Base-by-base conservation (phyloP, 805 yeast species). In the Candida hungchunana region DNA sequence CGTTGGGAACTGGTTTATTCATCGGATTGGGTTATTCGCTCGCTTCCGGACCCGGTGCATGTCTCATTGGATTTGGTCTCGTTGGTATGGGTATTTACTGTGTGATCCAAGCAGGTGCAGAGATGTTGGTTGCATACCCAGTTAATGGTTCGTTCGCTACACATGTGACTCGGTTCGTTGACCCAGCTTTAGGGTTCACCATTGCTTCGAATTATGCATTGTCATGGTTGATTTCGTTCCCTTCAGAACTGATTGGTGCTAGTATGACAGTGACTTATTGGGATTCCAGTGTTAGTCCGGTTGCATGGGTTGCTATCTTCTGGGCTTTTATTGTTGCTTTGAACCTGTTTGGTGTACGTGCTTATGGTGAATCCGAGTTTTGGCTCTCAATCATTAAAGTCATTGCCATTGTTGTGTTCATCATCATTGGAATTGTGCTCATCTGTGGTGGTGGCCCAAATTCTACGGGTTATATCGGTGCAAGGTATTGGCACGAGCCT, bases 1-100 rank as follows among this genome's bases (percentile, higher is more conserved):
- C 80, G 34, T 73, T 80, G 40, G 87, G 88, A 58, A 78, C 86
- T 22, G 85, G 86, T 51, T 59, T 79, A 39, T 78, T 80, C 47
- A 73, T 79, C 39, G 84, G 83, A 29, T 65, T 80, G 7, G 85
- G 85, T 36, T 61, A 68, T 30, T 73, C 82, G 1, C 59, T 81
- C 33, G 56, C 57, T 12, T 60, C 65, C 18, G 82, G 82, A 43
- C 87, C 86, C n/a, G 82, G 82, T 11, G 84, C 79, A 2, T 69
- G 77, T 33, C 56, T 79, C 21, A 69, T 79, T 33, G 81, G 76
- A 38, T 72, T 77, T 62, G 47, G 60, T 16, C 53, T 77, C 17
- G 68, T 75, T 22, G 80, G 82, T 33, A 48, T 74, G 5, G 72
- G 79, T 66, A 74, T 79, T 33, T 78, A 66, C 57, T 61, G 69